Conservation (phyloP, 2,329 filamentous ascomycete genomes). For the Teratosphaeria gauchensis region DNA sequence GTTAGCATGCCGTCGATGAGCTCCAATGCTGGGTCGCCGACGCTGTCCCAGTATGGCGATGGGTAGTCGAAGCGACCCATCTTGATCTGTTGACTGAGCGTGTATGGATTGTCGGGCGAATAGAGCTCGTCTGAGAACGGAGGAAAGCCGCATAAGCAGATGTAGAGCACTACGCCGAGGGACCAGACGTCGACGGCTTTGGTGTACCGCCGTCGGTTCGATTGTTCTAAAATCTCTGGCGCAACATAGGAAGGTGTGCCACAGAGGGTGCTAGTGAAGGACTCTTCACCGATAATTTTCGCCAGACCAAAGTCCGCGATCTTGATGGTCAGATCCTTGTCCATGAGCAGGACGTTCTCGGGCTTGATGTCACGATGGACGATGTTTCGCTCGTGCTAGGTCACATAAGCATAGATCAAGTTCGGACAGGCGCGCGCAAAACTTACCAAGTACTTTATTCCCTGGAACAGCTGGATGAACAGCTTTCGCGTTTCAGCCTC, state of each 20-base stretch:
- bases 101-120: constrained; percentile 67
- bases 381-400: constrained; percentile 91
- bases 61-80: constrained; percentile 86
- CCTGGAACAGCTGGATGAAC: constrained; percentile 85
- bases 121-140: constrained; percentile 94
- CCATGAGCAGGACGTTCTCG: constrained; percentile 84
- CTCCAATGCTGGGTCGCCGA: constrained; percentile 79
- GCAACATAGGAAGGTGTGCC: constrained; percentile 89
- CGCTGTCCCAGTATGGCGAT: constrained; percentile 87
- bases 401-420: background rate
- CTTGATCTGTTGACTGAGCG: constrained; percentile 80
- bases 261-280: constrained; percentile 89
- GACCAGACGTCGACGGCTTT: constrained; percentile 96
- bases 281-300: constrained; percentile 97
- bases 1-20: constrained; percentile 92
- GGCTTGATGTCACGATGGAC: constrained; percentile 97
- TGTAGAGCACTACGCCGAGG: constrained; percentile 93
- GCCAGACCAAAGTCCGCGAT: constrained; percentile 93
- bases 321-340: constrained; percentile 79
- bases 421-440: background rate
- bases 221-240: constrained; percentile 83
- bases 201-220: constrained; percentile 76
- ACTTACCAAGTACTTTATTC: constrained; percentile 85
- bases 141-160: constrained; percentile 91
- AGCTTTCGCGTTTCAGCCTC: constrained; percentile 79